Base-by-base conservation (phyloP, 164 flowering plant genomes). In the Nymphaea thermarum region DNA sequence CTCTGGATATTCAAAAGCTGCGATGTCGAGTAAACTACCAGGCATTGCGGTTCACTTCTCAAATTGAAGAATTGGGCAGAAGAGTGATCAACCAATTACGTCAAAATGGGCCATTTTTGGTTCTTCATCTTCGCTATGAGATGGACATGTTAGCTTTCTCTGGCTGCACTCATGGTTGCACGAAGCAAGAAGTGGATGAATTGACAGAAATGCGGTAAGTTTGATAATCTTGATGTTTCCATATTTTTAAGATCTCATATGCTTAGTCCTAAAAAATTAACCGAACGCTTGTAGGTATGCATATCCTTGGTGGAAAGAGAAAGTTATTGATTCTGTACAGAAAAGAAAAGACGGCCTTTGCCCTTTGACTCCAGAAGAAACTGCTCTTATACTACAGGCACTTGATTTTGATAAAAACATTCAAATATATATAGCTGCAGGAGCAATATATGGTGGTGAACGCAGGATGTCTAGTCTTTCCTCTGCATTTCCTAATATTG, bases 291-390 rank as follows among this genome's bases (percentile, higher is more conserved):
- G 42, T 78, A 91, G 97, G 80, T 91, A 91, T 81, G 91, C 97
- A 68, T 89, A 89, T 72, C 97, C 97, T 0, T 91, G 97, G 97
- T 91, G 97, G 97, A 91, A 89, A 74, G 97, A 91, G 71, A 91
- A 91, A 77, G 77, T 85, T 10, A 91, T 91, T 70, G 77, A 89
- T 68, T 91, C 97, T 2, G 88, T 82, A 44, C 66, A 82, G 84
- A 91, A 87, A 73, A 84, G 97, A 71, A 87, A 75, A 81, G 96
- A 87, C 68, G 97, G 97, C 10, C 66, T 87, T 62, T 91, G 97
- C 73, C 97, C 97, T 43, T 82, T 91, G 82, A 91, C 97, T 16
- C 97, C 97, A 5, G 97, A 91, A 66, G 97, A 91, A 82, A 91
- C 93, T 71, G 87, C 90, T 42, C 87, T 91, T 41, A 78, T 85